Percentiles rank a stretch among this genome's conserved stretches.
These are phyloP conservation scores for Colletotrichum sp. DNA, from an alignment of 2,329 filamentous ascomycete genomes.

Conservation along the genomic window DNA sequence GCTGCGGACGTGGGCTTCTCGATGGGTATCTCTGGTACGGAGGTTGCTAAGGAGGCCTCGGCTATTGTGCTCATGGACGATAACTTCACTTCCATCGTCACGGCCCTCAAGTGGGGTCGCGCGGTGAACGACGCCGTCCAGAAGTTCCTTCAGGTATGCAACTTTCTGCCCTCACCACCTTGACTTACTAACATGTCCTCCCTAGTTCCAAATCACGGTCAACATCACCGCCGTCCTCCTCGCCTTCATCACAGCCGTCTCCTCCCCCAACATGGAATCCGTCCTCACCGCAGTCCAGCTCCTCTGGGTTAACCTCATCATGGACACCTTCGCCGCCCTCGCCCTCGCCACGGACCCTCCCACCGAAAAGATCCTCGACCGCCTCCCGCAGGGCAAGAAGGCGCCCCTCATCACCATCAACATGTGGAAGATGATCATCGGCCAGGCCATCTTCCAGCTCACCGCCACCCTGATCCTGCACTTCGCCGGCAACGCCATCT, in stretches of 20 bases:
- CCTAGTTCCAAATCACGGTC: constrained; percentile 69
- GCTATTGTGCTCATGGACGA: constrained; percentile 72
- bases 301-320: constrained; percentile 73
- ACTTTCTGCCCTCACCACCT: background rate
- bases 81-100: constrained; percentile 70
- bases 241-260: constrained; percentile 68
- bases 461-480: constrained; percentile 63
- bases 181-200: constrained; percentile 1
- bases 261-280: constrained; percentile 57
- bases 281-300: constrained; percentile 71
- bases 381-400: constrained; percentile 63
- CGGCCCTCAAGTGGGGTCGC: constrained; percentile 71
- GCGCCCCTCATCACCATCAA: constrained; percentile 74
- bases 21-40: constrained; percentile 71
- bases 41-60: constrained; percentile 72
- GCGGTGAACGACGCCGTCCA: constrained; percentile 72
- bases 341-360: constrained; percentile 70
- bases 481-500: constrained; percentile 62
- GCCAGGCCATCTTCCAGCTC: constrained; percentile 66
- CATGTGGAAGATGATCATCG: constrained; percentile 72
- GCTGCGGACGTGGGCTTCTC: constrained; percentile 72
- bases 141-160: constrained; percentile 65
- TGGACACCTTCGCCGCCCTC: constrained; percentile 72
- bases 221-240: constrained; percentile 72
- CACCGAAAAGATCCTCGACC: constrained; percentile 59